A percentile compares a stretch with the other conserved stretches of the same genome.
These are phyloP conservation scores for Solanum etuberosum DNA, from an alignment of 257 asterid genomes.

Conservation along the genomic window DNA sequence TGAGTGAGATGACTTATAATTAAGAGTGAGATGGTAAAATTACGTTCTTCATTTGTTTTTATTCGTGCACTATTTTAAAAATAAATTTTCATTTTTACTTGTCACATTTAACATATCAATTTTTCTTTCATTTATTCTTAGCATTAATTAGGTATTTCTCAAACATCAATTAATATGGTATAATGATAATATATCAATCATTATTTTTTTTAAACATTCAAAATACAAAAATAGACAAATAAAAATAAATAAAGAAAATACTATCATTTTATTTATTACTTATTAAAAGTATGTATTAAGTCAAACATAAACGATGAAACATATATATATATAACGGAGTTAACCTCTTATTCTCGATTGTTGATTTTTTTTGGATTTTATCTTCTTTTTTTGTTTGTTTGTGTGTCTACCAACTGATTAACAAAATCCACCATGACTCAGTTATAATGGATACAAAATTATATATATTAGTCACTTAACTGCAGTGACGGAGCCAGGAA, in stretches of 20 bases:
- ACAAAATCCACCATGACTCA: neutral
- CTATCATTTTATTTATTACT: too few relatives aligned
- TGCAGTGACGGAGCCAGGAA: too few relatives aligned
- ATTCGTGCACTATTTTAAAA: neutral
- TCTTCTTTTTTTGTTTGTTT: neutral
- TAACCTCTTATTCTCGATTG: neutral
- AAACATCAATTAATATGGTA: neutral
- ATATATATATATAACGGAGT: neutral
- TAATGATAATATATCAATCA: neutral
- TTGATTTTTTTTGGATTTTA: neutral
- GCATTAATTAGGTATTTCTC: neutral
- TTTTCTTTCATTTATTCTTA: too few relatives aligned
- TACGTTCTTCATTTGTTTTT: neutral
- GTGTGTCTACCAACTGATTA: neutral
- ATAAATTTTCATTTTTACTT: neutral
- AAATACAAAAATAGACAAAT: too few relatives aligned
- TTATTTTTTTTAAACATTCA: too few relatives aligned
- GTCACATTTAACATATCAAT: too few relatives aligned
- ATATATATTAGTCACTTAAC: neutral
- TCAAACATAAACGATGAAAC: too few relatives aligned
- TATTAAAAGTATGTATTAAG: too few relatives aligned
- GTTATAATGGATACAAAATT: neutral
- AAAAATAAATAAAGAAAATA: too few relatives aligned
- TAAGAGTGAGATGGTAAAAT: neutral
- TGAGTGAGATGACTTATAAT: neutral